Evolutionary conservation across 2,329 filamentous ascomycete species (phyloP).

Genomic region (Aspergillus ochraceus): DNA sequence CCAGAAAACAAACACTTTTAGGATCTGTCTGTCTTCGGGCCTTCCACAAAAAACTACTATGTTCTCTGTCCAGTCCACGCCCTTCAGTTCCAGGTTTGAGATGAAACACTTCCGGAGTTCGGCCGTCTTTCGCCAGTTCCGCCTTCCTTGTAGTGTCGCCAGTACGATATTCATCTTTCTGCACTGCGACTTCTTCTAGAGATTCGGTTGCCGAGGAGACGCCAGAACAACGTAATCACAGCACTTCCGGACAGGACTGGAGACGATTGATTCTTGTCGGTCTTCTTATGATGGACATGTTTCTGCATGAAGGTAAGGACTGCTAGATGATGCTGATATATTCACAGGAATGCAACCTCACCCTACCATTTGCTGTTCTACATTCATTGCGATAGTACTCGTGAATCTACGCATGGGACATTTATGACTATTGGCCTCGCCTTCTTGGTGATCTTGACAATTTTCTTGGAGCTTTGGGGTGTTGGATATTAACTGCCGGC

Average conservation of each 20-base stretch:
- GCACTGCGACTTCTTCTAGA: background rate
- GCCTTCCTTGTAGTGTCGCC: constrained; percentile 25
- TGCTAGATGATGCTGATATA: background rate
- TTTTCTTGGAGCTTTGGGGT: background rate
- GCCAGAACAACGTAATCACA: constrained; percentile 8
- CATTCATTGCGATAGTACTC: background rate
- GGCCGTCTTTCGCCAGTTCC: constrained; percentile 19
- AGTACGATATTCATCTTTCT: constrained; percentile 12
- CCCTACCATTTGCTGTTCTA: background rate
- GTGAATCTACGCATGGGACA: background rate
- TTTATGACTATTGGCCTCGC: background rate
- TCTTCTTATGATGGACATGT: background rate
- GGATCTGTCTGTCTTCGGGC: constrained; percentile 17
- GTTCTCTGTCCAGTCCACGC: constrained; percentile 6
- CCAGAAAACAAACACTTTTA: constrained; percentile 23
- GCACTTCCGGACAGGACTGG: background rate
- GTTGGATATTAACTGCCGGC: background rate
- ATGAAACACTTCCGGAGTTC: constrained; percentile 9
- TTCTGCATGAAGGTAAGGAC: background rate
- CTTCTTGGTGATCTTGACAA: no score
- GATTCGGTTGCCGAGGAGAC: background rate
- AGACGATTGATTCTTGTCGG: background rate
- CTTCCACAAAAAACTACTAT: constrained; percentile 5
- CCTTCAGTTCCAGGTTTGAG: constrained; percentile 12
- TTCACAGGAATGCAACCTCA: background rate